Conservation (phyloP, 306 rosid genomes). For the Spatholobus suberectus region DNA sequence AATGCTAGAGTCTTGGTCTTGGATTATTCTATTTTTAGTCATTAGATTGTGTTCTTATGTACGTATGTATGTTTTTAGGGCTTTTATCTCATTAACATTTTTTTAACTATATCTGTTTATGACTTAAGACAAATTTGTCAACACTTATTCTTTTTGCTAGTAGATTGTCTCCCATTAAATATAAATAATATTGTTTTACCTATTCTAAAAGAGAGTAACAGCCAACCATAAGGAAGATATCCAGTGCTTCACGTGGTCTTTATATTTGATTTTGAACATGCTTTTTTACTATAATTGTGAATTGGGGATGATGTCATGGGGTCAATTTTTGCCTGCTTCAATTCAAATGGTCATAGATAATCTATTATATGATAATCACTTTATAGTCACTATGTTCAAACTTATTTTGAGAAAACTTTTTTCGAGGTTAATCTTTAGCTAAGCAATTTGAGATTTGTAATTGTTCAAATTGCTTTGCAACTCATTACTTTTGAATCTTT, state of each 20-base stretch:
- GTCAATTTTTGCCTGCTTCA: slow-evolving; percentile 19
- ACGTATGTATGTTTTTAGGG: no score
- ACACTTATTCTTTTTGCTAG: no score
- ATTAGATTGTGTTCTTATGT: no score
- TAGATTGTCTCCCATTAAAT: no score
- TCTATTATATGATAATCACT: neutral
- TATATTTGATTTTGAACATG: neutral
- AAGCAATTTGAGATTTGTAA: slow-evolving; percentile 17
- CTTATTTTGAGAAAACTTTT: neutral
- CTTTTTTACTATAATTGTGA: neutral
- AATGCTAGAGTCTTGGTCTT: no score
- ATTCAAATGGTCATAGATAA: neutral
- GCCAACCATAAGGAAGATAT: neutral
- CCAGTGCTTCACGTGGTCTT: no score
- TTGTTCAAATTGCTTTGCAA: neutral
- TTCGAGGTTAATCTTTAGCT: slow-evolving; percentile 21
- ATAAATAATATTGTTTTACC: no score
- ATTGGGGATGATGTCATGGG: neutral
- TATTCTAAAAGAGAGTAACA: neutral
- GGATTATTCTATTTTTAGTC: no score
- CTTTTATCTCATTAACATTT: no score
- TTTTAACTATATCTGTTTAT: no score
- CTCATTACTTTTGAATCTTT: slow-evolving; percentile 14
- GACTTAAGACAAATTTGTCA: no score
- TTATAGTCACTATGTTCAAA: neutral